phyloP scores from a whole-genome alignment of 2,329 filamentous ascomycete species.

The Claviceps africana region DNA sequence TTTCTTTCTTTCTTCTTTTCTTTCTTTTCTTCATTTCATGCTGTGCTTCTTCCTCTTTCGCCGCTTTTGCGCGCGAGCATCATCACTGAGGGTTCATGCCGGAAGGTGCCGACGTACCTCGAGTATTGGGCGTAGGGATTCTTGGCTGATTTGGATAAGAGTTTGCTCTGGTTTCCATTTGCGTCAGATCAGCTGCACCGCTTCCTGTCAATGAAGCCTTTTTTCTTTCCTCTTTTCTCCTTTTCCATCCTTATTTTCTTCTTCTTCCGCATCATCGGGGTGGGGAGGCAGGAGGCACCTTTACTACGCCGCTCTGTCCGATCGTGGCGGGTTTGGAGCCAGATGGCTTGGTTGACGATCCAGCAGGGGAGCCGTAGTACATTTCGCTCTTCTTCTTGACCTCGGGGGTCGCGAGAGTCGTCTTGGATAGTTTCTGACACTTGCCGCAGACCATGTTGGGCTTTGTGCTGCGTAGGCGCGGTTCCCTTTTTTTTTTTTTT shows the following conservation, averaged over 20 bases:
- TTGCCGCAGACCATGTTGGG: constrained; percentile 46
- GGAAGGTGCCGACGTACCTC: constrained; percentile 7
- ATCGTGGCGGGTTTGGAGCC: constrained; percentile 37
- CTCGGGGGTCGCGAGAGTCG: constrained; percentile 44
- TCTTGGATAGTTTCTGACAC: constrained; percentile 48
- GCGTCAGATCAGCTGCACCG: neutral
- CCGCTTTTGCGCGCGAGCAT: too few relatives aligned
- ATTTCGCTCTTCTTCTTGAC: constrained; percentile 56
- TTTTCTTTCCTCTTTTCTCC: neutral
- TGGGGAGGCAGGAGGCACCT: constrained; percentile 24
- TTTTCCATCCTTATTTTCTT: neutral
- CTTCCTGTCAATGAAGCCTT: too few relatives aligned
- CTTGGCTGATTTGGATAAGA: constrained; percentile 49
- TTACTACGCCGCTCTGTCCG: constrained; percentile 43
- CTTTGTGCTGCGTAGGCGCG: neutral
- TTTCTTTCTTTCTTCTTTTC: neutral
- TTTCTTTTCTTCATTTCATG: too few relatives aligned
- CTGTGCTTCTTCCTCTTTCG: too few relatives aligned
- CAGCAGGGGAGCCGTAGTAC: constrained; percentile 45
- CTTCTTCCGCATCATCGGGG: neutral
- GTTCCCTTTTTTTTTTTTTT: neutral
- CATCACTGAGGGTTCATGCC: neutral
- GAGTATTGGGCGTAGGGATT: constrained; percentile 53
- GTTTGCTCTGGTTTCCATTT: constrained; percentile 37
- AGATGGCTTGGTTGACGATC: constrained; percentile 20